These are phyloP conservation scores for Tilletia setariae DNA, from an alignment of 1,284 basidiomycete species.

Conservation along the genomic window DNA sequence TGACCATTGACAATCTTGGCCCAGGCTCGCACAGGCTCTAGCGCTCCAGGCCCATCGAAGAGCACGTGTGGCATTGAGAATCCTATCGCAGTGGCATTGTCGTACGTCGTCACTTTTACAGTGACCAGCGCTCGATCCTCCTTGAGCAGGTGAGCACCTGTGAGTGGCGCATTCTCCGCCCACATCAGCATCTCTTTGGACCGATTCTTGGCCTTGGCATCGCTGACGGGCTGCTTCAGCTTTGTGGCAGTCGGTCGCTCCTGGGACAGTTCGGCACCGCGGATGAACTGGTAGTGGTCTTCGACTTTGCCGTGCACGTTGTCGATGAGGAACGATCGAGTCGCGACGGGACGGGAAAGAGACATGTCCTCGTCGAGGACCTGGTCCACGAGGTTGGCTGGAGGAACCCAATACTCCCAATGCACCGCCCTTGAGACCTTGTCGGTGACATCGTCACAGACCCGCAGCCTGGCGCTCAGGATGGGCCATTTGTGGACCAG, in stretches of 20 bases:
- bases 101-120: neutral
- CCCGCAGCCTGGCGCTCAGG: neutral
- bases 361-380: neutral
- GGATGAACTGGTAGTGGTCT: neutral
- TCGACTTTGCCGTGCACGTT: neutral
- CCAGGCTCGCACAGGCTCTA: neutral
- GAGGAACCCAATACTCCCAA: neutral
- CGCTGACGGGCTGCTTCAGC: neutral
- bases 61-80: neutral
- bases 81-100: neutral
- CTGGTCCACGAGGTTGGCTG: neutral
- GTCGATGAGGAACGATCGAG: neutral
- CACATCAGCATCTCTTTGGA: neutral
- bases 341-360: neutral
- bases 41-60: neutral
- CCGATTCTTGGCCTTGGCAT: neutral
- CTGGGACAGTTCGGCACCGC: neutral
- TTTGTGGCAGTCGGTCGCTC: neutral
- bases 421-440: neutral
- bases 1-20: neutral
- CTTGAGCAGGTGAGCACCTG: neutral
- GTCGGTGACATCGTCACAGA: neutral
- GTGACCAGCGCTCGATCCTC: constrained; percentile 4
- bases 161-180: neutral
- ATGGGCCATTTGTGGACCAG: constrained; percentile 2